Evolutionary conservation across 148 eudicot genomes (phyloP).

Genomic region (Chenopodium quinoa): DNA sequence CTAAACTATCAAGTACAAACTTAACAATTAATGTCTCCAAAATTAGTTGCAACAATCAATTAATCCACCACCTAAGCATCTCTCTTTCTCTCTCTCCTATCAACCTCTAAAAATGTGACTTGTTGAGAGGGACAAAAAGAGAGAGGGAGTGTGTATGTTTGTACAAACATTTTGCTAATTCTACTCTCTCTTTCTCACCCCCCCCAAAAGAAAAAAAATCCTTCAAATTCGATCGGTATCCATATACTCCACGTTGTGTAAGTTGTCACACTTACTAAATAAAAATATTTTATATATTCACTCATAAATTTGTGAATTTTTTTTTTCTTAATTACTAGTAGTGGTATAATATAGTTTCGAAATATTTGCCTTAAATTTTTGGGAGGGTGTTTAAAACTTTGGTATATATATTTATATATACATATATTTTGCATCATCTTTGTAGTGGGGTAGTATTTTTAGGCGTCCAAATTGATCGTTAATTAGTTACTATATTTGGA

Average conservation of each 20-base stretch:
- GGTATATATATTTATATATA: not conserved
- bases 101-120: not conserved
- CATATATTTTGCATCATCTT: slow-evolving; percentile 25
- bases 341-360: slow-evolving; percentile 1
- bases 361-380: slow-evolving; percentile 14
- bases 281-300: not conserved
- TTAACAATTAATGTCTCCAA: not conserved
- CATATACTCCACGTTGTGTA: slow-evolving; percentile 6
- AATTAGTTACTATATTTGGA: not conserved
- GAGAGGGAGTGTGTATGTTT: not conserved
- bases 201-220: too few species aligned
- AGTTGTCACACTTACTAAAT: not conserved
- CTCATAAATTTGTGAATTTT: slow-evolving; percentile 13
- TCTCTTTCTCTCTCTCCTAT: not conserved
- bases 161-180: not conserved
- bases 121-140: not conserved
- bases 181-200: not conserved
- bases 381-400: not conserved
- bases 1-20: not conserved
- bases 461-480: slow-evolving; percentile 33
- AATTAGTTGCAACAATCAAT: slow-evolving; percentile 3
- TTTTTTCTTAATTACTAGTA: not conserved
- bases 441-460: slow-evolving; percentile 13
- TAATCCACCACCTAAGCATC: not conserved
- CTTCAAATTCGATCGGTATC: slow-evolving; percentile 12